These are phyloP conservation scores for Thelonectria discophora DNA, from an alignment of 2,329 filamentous ascomycete species.

Conservation along the genomic window DNA sequence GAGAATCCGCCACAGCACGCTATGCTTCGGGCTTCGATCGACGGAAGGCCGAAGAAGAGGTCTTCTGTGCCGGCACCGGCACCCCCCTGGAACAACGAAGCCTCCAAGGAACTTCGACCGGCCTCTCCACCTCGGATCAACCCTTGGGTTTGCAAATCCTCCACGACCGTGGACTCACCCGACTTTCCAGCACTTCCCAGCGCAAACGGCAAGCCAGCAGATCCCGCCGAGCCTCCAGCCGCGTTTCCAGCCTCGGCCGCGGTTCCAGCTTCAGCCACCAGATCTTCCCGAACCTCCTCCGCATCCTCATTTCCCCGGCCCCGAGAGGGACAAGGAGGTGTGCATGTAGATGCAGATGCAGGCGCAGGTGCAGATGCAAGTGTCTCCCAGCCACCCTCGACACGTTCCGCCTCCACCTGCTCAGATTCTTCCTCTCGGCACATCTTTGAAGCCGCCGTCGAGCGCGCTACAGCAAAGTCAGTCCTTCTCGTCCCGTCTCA, in stretches of 20 bases:
- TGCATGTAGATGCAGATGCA: neutral
- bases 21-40: conserved; percentile 42
- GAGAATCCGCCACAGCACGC: neutral
- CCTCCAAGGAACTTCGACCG: conserved; percentile 38
- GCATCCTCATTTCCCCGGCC: conserved; percentile 21
- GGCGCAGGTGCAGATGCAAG: conserved; percentile 7
- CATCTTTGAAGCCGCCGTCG: conserved; percentile 40
- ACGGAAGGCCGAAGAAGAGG: conserved; percentile 38
- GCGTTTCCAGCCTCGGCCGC: conserved; percentile 9
- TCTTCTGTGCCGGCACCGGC: conserved; percentile 15
- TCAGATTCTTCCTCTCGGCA: conserved; percentile 36
- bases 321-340: neutral
- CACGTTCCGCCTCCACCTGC: conserved; percentile 31
- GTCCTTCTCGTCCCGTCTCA: neutral
- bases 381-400: conserved; percentile 14
- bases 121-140: conserved; percentile 48
- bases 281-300: conserved; percentile 30
- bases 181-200: conserved; percentile 38
- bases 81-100: conserved; percentile 24
- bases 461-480: conserved; percentile 42
- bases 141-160: conserved; percentile 40
- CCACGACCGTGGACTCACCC: conserved; percentile 11
- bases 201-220: conserved; percentile 1
- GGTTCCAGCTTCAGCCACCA: conserved; percentile 13
- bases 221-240: conserved; percentile 16